Conservation (phyloP, 768 basidiomycete genomes). For the Auricularia heimuer region DNA sequence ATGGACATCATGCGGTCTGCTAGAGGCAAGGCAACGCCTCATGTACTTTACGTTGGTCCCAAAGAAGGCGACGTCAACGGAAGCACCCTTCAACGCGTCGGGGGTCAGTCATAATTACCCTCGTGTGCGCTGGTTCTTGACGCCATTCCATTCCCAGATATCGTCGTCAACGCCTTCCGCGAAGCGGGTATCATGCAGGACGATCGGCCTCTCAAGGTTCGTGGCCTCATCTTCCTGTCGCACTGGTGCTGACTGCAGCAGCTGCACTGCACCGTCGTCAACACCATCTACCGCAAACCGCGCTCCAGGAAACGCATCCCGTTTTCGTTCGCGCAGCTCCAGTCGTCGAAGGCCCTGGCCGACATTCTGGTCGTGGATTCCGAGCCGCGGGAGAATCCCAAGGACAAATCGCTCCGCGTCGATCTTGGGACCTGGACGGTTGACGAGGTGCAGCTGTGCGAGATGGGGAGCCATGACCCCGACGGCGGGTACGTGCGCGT, state of each 20-base stretch:
- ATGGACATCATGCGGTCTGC: conserved; percentile 43
- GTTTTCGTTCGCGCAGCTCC: conserved; percentile 32
- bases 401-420: conserved; percentile 18
- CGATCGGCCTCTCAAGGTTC: conserved; percentile 27
- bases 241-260: conserved; percentile 7
- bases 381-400: not conserved
- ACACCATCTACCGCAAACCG: conserved; percentile 25
- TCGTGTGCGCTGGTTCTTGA: conserved; percentile 9
- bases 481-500: conserved; percentile 50
- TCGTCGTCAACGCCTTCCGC: conserved; percentile 13
- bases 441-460: conserved; percentile 52
- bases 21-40: conserved; percentile 27
- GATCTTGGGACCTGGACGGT: conserved; percentile 46
- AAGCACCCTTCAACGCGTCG: conserved; percentile 21
- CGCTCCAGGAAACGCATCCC: conserved; percentile 23
- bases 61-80: conserved; percentile 23
- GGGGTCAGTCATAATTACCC: conserved; percentile 20
- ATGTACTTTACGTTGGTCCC: conserved; percentile 51
- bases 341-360: conserved; percentile 19
- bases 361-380: conserved; percentile 2
- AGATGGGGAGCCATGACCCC: conserved; percentile 57
- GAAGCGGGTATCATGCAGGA: conserved; percentile 24
- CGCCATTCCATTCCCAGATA: conserved; percentile 1
- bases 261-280: conserved; percentile 30
- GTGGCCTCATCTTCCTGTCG: not conserved